Conservation (phyloP, 2,329 filamentous ascomycete genomes). For the Dothistroma pini region DNA sequence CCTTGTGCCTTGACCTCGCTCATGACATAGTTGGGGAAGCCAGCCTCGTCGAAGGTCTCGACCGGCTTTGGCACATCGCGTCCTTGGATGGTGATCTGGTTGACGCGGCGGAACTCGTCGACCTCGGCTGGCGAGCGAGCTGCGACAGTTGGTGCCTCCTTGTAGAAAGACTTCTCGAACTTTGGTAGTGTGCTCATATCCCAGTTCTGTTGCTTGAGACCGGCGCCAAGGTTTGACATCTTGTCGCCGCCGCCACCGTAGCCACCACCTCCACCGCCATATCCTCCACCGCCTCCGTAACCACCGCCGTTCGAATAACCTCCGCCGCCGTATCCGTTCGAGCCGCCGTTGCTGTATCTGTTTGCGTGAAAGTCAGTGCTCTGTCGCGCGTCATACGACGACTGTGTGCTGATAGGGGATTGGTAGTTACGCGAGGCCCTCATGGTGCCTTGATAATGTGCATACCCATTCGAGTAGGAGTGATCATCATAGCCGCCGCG, state of each 20-base stretch:
- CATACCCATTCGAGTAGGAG: constrained; percentile 47
- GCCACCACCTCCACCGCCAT: constrained; percentile 40
- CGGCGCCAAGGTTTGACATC: constrained; percentile 87
- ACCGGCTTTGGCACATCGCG: constrained; percentile 85
- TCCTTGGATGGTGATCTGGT: constrained; percentile 80
- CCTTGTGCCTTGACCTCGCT: constrained; percentile 98
- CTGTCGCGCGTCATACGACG: constrained; percentile 9
- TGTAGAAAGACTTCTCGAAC: constrained; percentile 99
- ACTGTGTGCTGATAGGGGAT: constrained; percentile 5
- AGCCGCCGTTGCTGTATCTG: constrained; percentile 17
- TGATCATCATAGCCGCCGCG: constrained; percentile 37
- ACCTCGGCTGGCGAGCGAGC: constrained; percentile 74
- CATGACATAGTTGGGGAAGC: constrained; percentile 95
- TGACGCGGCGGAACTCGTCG: constrained; percentile 78
- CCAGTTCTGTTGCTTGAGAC: constrained; percentile 84
- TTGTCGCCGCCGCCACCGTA: constrained; percentile 77
- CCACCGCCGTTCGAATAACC: constrained; percentile 34
- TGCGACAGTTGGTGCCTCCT: constrained; percentile 79
- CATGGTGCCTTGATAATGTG: constrained; percentile 40
- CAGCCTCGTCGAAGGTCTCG: constrained; percentile 95
- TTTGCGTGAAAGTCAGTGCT: constrained; percentile 10
- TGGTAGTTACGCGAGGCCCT: constrained; percentile 29
- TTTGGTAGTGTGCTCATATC: constrained; percentile 79
- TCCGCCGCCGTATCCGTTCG: constrained; percentile 35
- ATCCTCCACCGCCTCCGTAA: constrained; percentile 32